phyloP scores from a whole-genome alignment of 805 yeast species.

The Cyberlindnera subsufficiens region DNA sequence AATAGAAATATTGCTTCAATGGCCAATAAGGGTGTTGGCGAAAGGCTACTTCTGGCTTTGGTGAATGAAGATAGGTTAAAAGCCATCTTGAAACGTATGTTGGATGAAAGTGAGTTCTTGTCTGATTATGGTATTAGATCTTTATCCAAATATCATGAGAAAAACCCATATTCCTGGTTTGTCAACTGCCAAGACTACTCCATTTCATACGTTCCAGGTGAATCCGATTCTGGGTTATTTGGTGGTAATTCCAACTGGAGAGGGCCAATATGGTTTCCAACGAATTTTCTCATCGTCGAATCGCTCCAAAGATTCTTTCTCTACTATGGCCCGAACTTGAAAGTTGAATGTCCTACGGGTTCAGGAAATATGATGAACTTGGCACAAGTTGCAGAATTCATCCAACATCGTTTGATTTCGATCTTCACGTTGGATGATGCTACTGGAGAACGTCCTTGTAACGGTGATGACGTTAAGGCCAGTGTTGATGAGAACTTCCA shows the following conservation, averaged over 20 bases:
- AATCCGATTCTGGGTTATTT: conserved; percentile 87
- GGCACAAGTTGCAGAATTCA: conserved; percentile 86
- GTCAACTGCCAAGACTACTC: conserved; percentile 69
- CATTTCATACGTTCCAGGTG: conserved; percentile 79
- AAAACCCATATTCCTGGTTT: conserved; percentile 78
- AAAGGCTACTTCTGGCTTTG: conserved; percentile 70
- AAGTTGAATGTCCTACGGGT: conserved; percentile 84
- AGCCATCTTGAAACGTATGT: conserved; percentile 71
- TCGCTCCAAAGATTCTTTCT: conserved; percentile 80
- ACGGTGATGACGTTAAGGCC: conserved; percentile 60
- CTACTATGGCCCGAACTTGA: conserved; percentile 81
- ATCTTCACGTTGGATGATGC: conserved; percentile 64
- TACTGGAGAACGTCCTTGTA: conserved; percentile 67
- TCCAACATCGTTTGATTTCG: conserved; percentile 79
- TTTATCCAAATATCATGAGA: conserved; percentile 76
- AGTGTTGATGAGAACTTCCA: conserved; percentile 64
- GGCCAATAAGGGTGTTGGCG: conserved; percentile 71
- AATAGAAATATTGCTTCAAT: conserved; percentile 83
- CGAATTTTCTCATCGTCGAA: conserved; percentile 79
- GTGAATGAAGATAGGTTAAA: conserved; percentile 75
- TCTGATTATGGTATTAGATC: conserved; percentile 86
- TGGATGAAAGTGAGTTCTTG: conserved; percentile 82
- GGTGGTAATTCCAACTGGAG: conserved; percentile 98
- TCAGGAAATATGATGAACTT: conserved; percentile 71
- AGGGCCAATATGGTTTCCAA: conserved; percentile 97